Base-by-base conservation (phyloP, 176 grass and related monocot genomes). In the Oryza punctata region DNA sequence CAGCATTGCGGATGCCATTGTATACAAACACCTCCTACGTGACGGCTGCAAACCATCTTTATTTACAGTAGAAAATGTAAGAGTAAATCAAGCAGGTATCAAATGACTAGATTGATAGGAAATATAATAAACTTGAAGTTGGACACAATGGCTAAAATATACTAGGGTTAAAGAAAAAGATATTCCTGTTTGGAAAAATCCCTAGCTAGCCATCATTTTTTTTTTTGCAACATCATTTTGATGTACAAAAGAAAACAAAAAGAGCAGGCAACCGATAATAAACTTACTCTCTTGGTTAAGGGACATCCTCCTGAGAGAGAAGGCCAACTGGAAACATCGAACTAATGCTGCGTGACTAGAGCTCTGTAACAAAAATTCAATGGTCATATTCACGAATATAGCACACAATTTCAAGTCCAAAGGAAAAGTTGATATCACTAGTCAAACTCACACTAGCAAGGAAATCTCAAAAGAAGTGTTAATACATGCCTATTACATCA, bases 271-370 rank as follows among this genome's bases (percentile, higher is more conserved):
- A 79, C 59, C 35, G 46, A 81, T 1, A 14, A 86, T 67, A 67
- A 94, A 92, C 91, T 94, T 88, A 99, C 96, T 92, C 68, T 96
- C 87, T 75, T 88, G 72, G 73, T 77, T 75, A 77, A 99, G 81
- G 65, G 93, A 88, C 13, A 87, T 80, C 41, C 46, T 89, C 85
- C 91, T 99, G 37, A 99, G 82, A 87, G 93, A 99, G 49, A 99
- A 94, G 10, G 88, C 96, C 78, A 99, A 86, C 88, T 99, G 96
- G 70, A 94, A 99, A 90, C 93, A 96, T 38, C 78, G 89, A 88
- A 92, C 85, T 77, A 94, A 72, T 75, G 87, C 87, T 69, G 76
- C 84, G 85, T 99, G 87, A 87, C 85, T 92, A 35, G 89, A 96
- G 82, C 81, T 93, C 96, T 99, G 89, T 67, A 13, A 92, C 24